Evolutionary conservation across 805 yeast species (phyloP), one percentile per base, ranked within the genome.

Genomic region (Candida boleticola): DNA sequence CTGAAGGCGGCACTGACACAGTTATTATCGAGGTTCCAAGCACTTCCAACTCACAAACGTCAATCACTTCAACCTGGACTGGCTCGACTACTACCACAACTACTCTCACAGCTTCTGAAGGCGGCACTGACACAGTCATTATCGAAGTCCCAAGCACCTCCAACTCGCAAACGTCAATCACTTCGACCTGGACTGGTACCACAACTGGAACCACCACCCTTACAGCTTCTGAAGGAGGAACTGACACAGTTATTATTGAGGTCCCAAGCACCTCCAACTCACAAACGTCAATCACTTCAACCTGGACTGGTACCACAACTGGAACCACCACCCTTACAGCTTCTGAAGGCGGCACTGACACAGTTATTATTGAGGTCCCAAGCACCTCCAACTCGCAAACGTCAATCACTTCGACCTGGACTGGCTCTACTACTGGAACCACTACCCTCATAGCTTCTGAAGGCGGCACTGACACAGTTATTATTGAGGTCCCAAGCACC

Each of bases 281-380:
- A n/a, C n/a, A n/a, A n/a, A n/a, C n/a, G n/a, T n/a, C n/a, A n/a
- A n/a, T n/a, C n/a, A n/a, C n/a, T n/a, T n/a, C n/a, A n/a, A n/a
- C n/a, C n/a, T n/a, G n/a, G n/a, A n/a, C n/a, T n/a, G n/a, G n/a
- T n/a, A 54, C 55, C n/a, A 7, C 31, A 16, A 34, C 43, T 5
- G 18, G 32, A 6, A 45, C 49, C 3, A 23, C 34, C 7, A 42
- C 51, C 5, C 39, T 16, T 1, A 39, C 46, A 5, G 41, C 35
- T n/a, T 30, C 34, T 5, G 34, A 39, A 9, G 38, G 36, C 7
- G 42, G 35, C 9, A 45, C 48, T 23, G 44, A 20, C 5, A 44
- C 50, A 6, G 40, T 44, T 10, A 39, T 41, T 20, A 36, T 45
- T n/a, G 48, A 45, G 17, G 46, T 40, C 2, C 49, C 49, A 3